A percentile compares a stretch with the other conserved stretches of the same genome.
These are phyloP conservation scores for Xerocomus nothofagi DNA, from an alignment of 1,284 basidiomycete genomes.

Conservation along the genomic window DNA sequence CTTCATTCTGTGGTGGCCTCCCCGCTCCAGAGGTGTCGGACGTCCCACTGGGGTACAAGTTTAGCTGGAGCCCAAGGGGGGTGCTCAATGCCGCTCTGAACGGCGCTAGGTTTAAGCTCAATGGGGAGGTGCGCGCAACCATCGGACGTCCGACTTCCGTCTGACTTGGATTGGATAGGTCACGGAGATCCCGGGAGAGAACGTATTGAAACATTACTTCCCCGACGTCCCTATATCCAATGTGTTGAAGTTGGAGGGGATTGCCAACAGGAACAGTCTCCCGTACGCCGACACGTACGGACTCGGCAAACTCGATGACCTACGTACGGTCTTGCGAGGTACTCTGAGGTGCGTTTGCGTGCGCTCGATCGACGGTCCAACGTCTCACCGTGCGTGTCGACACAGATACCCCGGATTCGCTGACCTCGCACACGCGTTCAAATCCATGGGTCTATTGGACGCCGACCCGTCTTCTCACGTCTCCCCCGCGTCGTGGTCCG, in stretches of 20 bases:
- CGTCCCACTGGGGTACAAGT: slow-evolving; percentile 86
- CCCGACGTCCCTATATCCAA: slow-evolving; percentile 65
- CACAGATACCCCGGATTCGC: slow-evolving; percentile 86
- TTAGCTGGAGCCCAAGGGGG: slow-evolving; percentile 92
- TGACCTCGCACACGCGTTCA: slow-evolving; percentile 73
- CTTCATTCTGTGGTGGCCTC: slow-evolving; percentile 92
- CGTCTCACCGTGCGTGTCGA: neutral
- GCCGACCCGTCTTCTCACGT: slow-evolving; percentile 36
- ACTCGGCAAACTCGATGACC: slow-evolving; percentile 48
- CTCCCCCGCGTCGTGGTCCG: slow-evolving; percentile 44
- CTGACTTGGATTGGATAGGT: slow-evolving; percentile 37
- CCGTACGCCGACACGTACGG: slow-evolving; percentile 76
- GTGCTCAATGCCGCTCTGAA: slow-evolving; percentile 86
- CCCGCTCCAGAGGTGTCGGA: slow-evolving; percentile 75
- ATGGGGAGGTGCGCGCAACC: slow-evolving; percentile 47
- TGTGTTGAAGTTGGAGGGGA: slow-evolving; percentile 77
- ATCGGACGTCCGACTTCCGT: neutral
- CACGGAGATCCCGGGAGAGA: slow-evolving; percentile 51
- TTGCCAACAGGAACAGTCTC: slow-evolving; percentile 88
- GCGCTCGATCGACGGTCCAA: too few relatives aligned
- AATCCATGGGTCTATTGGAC: slow-evolving; percentile 72
- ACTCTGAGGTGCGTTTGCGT: slow-evolving; percentile 77
- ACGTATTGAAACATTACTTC: slow-evolving; percentile 63
- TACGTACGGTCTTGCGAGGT: slow-evolving; percentile 79
- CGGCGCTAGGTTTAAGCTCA: slow-evolving; percentile 69